Evolutionary conservation across 768 basidiomycete species (phyloP).

Genomic region (Paxillus ammoniavirescens): DNA sequence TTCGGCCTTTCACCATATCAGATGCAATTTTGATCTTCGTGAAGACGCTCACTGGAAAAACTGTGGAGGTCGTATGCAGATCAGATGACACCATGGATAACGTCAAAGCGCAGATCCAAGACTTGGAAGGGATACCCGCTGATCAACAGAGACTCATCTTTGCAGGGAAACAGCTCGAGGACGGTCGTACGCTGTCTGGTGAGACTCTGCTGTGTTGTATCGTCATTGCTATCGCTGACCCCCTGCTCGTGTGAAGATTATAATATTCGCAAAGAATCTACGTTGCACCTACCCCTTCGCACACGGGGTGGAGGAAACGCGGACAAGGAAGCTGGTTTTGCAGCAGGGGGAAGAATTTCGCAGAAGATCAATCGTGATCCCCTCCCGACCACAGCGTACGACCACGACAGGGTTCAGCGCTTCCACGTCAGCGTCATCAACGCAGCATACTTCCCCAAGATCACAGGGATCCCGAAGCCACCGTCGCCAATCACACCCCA

Average conservation of each 20-base stretch:
- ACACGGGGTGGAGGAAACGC: too few relatives aligned
- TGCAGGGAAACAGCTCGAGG: slow-evolving; percentile 85
- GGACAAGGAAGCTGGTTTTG: too few relatives aligned
- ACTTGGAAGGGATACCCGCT: slow-evolving; percentile 68
- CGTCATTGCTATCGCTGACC: not conserved
- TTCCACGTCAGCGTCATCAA: too few relatives aligned
- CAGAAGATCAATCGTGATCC: too few relatives aligned
- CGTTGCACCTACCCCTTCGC: slow-evolving; percentile 45
- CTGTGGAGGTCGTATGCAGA: slow-evolving; percentile 83
- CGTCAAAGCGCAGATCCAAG: slow-evolving; percentile 72
- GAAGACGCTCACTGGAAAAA: slow-evolving; percentile 80
- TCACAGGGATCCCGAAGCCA: too few relatives aligned
- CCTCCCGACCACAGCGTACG: too few relatives aligned
- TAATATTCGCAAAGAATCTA: slow-evolving; percentile 74
- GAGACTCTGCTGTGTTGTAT: slow-evolving; percentile 16
- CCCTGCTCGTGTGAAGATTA: slow-evolving; percentile 38
- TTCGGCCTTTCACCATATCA: not conserved
- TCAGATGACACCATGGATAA: slow-evolving; percentile 85
- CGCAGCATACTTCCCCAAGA: too few relatives aligned
- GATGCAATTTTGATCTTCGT: slow-evolving; percentile 84
- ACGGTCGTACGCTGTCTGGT: slow-evolving; percentile 25
- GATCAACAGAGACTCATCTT: slow-evolving; percentile 85
- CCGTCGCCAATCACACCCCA: too few relatives aligned
- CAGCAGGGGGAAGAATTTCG: too few relatives aligned
- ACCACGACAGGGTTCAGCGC: too few relatives aligned